Conservation (phyloP, 495 filamentous ascomycete genomes). For the Parathielavia appendiculata region DNA sequence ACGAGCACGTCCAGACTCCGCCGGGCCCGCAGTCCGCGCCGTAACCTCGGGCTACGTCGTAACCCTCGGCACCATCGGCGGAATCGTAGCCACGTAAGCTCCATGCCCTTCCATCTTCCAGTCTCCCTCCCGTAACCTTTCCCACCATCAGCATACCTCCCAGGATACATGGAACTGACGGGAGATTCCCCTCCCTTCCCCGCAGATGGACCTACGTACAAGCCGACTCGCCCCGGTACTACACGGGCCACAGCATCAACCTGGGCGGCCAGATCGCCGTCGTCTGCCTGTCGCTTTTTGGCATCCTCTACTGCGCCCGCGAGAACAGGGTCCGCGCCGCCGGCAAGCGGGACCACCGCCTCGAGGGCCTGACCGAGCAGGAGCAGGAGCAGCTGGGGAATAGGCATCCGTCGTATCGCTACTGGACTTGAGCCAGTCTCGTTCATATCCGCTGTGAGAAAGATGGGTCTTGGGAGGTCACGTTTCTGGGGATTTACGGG, state of each 20-base stretch:
- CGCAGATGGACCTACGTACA: slow-evolving; percentile 51
- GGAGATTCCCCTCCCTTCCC: no score
- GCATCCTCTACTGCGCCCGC: slow-evolving; percentile 47
- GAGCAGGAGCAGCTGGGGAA: slow-evolving; percentile 48
- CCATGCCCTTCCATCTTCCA: neutral
- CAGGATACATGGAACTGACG: no score
- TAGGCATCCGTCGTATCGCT: slow-evolving; percentile 51
- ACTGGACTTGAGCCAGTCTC: slow-evolving; percentile 31
- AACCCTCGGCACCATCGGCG: slow-evolving; percentile 51
- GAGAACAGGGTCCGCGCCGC: slow-evolving; percentile 49
- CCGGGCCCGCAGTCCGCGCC: slow-evolving; percentile 52
- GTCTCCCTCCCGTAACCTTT: neutral
- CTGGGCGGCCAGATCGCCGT: slow-evolving; percentile 44
- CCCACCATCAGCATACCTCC: no score
- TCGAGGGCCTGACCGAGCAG: slow-evolving; percentile 46
- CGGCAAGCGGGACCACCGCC: slow-evolving; percentile 48
- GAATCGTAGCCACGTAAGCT: slow-evolving; percentile 49
- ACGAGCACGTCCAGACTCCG: slow-evolving; percentile 34
- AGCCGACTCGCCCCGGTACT: slow-evolving; percentile 46
- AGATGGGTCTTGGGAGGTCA: no score
- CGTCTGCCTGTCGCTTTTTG: slow-evolving; percentile 40
- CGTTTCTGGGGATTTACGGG: no score
- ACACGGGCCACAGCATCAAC: slow-evolving; percentile 56
- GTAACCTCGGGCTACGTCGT: slow-evolving; percentile 52
- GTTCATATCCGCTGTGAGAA: no score